Conservation (phyloP, 1,139 yeast species). For the Trichomonascaceae sp. region DNA sequence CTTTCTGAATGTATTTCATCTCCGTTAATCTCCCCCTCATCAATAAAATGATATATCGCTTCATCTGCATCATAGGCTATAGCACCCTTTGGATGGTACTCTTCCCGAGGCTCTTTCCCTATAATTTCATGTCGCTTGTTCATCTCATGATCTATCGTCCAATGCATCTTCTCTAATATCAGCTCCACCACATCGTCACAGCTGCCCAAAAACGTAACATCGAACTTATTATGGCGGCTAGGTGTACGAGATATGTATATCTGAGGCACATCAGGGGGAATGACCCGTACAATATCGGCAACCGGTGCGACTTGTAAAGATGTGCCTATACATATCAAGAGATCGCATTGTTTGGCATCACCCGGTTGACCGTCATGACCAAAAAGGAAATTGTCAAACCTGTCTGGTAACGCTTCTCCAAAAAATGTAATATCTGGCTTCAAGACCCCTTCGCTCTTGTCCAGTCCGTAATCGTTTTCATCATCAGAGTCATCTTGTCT, state of each 20-base stretch:
- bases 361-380: slow-evolving; percentile 22
- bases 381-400: slow-evolving; percentile 50
- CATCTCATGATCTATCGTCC: slow-evolving; percentile 62
- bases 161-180: slow-evolving; percentile 53
- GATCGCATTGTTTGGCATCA: slow-evolving; percentile 60
- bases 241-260: slow-evolving; percentile 75
- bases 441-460: slow-evolving; percentile 58
- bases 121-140: slow-evolving; percentile 17
- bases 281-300: slow-evolving; percentile 76
- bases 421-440: slow-evolving; percentile 96
- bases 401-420: slow-evolving; percentile 79
- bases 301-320: slow-evolving; percentile 95
- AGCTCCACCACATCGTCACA: slow-evolving; percentile 83
- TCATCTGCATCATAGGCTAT: slow-evolving; percentile 20
- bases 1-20: not conserved
- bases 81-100: slow-evolving; percentile 19
- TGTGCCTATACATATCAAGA: slow-evolving; percentile 84
- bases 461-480: slow-evolving; percentile 20
- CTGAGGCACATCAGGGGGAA: slow-evolving; percentile 73
- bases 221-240: slow-evolving; percentile 75
- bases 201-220: slow-evolving; percentile 69
- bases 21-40: not conserved
- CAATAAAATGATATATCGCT: slow-evolving; percentile 21
- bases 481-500: slow-evolving; percentile 18
- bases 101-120: not conserved